Conservation (phyloP, 2,329 filamentous ascomycete species). For the Arachnomyces sp. region DNA sequence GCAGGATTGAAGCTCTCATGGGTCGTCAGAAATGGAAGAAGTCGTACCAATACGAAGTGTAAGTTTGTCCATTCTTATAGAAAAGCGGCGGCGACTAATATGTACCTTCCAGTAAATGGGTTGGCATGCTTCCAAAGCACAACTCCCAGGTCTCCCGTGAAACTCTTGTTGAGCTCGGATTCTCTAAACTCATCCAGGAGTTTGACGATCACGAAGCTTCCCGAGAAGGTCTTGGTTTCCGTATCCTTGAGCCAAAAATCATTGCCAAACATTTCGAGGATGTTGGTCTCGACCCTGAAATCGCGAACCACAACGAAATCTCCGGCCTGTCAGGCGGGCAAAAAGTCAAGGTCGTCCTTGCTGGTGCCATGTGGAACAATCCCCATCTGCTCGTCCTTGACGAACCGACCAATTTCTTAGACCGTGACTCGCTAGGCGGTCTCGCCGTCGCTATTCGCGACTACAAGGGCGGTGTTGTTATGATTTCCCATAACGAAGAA, state of each 20-base stretch:
- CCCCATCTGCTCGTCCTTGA: constrained; percentile 94
- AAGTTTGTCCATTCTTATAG: constrained; percentile 31
- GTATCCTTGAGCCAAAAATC: constrained; percentile 81
- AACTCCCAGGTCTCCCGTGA: constrained; percentile 92
- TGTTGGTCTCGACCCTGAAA: constrained; percentile 89
- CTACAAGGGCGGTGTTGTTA: constrained; percentile 96
- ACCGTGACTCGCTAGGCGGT: constrained; percentile 92
- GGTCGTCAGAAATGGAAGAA: constrained; percentile 99
- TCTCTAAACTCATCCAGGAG: constrained; percentile 89
- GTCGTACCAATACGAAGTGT: constrained; percentile 95
- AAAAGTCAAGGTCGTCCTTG: constrained; percentile 98
- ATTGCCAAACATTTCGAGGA: constrained; percentile 99
- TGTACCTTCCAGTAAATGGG: constrained; percentile 63
- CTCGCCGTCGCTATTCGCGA: constrained; percentile 96
- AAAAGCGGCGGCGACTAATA: constrained; percentile 15
- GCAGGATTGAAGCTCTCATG: constrained; percentile 79
- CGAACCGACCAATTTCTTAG: constrained; percentile 98
- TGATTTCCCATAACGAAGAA: constrained; percentile 99
- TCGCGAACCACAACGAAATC: constrained; percentile 98
- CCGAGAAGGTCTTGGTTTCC: constrained; percentile 95
- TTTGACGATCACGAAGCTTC: constrained; percentile 98
- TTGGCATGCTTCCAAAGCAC: constrained; percentile 77
- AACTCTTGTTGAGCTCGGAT: constrained; percentile 77
- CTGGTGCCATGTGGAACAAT: constrained; percentile 97
- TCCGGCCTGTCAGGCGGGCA: constrained; percentile 92